phyloP scores from a whole-genome alignment of 139 green algal genomes.

The Picochlorum sp. region DNA sequence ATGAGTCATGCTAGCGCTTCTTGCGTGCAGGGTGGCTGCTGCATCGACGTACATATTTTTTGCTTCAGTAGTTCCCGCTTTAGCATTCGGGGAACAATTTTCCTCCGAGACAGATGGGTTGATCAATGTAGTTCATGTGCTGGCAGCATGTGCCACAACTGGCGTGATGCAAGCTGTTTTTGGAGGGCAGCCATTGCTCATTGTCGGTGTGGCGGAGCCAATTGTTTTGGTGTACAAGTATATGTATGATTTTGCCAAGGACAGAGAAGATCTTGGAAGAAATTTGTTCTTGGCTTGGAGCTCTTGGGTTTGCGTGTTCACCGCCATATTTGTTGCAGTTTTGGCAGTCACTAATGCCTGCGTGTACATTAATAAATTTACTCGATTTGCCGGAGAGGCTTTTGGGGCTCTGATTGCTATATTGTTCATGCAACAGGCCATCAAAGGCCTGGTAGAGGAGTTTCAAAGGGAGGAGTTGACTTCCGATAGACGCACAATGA shows the following conservation, averaged over 20 bases:
- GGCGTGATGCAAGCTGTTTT: constrained; percentile 64
- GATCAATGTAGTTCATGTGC: constrained; percentile 36
- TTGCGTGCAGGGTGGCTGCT: constrained; percentile 53
- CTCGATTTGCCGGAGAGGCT: constrained; percentile 70
- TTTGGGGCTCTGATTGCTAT: constrained; percentile 86
- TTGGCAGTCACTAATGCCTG: constrained; percentile 47
- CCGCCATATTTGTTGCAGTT: constrained; percentile 47
- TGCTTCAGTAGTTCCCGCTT: constrained; percentile 65
- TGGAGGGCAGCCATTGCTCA: constrained; percentile 83
- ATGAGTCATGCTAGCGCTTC: no score
- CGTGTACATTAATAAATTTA: constrained; percentile 52
- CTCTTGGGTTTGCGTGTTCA: constrained; percentile 67
- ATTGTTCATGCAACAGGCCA: constrained; percentile 76
- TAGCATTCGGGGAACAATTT: constrained; percentile 83
- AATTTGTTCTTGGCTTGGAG: constrained; percentile 59
- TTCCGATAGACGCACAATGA: constrained; percentile 38
- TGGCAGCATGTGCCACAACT: constrained; percentile 56
- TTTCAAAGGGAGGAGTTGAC: constrained; percentile 17
- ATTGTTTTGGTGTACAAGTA: constrained; percentile 76
- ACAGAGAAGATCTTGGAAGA: constrained; percentile 11
- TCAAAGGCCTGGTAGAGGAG: constrained; percentile 48
- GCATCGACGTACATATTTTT: constrained; percentile 78
- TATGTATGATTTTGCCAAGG: constrained; percentile 56
- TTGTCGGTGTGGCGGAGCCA: constrained; percentile 86
- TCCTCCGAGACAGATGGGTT: constrained; percentile 14